These are phyloP conservation scores for Cytospora piceae DNA, from an alignment of 2,329 filamentous ascomycete species.

Conservation along the genomic window DNA sequence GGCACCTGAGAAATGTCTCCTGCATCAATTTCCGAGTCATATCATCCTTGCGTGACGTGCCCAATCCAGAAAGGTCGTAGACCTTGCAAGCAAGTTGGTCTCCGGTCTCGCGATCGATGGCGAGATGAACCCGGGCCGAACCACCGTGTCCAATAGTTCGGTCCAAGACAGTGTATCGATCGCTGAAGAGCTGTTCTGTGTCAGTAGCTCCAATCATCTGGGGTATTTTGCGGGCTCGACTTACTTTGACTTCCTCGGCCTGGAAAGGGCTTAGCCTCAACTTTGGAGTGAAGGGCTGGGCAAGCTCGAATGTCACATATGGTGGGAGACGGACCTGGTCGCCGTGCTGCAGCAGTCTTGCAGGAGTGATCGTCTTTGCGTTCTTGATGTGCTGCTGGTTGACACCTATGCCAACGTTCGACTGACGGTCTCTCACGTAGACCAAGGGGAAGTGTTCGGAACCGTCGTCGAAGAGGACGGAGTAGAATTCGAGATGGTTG, in stretches of 20 bases:
- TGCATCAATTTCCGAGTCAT: conserved; percentile 45
- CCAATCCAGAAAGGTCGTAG: conserved; percentile 50
- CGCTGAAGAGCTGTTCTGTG: conserved; percentile 46
- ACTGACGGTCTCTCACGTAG: conserved; percentile 61
- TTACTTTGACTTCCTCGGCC: conserved; percentile 43
- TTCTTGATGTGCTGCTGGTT: conserved; percentile 49
- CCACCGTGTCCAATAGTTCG: conserved; percentile 58
- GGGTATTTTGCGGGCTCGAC: conserved; percentile 11
- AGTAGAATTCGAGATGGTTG: conserved; percentile 60
- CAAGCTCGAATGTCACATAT: conserved; percentile 43
- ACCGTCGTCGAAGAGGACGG: conserved; percentile 52
- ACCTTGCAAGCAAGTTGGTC: conserved; percentile 73
- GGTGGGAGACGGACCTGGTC: conserved; percentile 50
- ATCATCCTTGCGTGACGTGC: conserved; percentile 31
- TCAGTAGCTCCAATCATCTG: conserved; percentile 29
- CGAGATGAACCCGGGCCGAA: conserved; percentile 58
- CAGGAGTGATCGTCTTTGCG: conserved; percentile 40
- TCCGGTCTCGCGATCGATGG: conserved; percentile 53
- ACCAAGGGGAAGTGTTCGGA: conserved; percentile 43
- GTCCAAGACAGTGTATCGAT: conserved; percentile 52
- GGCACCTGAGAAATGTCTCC: conserved; percentile 57
- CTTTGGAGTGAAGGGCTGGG: conserved; percentile 33
- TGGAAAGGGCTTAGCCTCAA: conserved; percentile 35
- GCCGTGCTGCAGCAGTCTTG: conserved; percentile 54
- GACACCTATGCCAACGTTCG: conserved; percentile 57